A percentile compares a stretch with the other conserved stretches of the same genome.
Conservation (phyloP, 1,139 yeast genomes). For the Yamadazyma diddensiae region DNA sequence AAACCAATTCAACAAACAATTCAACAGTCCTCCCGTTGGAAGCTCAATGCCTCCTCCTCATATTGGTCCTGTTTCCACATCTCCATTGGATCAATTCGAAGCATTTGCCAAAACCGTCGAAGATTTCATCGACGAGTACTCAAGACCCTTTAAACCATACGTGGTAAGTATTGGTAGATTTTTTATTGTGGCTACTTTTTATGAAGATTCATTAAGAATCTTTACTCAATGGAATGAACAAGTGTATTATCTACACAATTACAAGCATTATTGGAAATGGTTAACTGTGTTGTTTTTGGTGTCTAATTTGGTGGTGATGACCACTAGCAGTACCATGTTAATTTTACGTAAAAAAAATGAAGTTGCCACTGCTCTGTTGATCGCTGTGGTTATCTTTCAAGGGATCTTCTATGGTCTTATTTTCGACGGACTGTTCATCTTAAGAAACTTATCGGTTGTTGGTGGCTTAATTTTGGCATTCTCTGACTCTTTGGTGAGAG, state of each 20-base stretch:
- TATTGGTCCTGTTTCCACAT: slow-evolving; percentile 8
- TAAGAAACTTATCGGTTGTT: slow-evolving; percentile 84
- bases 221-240: slow-evolving; percentile 90
- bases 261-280: slow-evolving; percentile 77
- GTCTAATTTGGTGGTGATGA: slow-evolving; percentile 67
- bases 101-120: slow-evolving; percentile 44
- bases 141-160: slow-evolving; percentile 60
- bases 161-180: slow-evolving; percentile 87
- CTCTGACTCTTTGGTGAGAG: slow-evolving; percentile 84
- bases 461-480: slow-evolving; percentile 92
- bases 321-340: slow-evolving; percentile 67
- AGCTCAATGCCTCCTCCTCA: slow-evolving; percentile 16
- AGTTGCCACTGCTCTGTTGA: slow-evolving; percentile 68
- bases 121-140: slow-evolving; percentile 43
- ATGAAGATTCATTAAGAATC: slow-evolving; percentile 86
- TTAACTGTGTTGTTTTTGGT: slow-evolving; percentile 70
- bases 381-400: slow-evolving; percentile 75
- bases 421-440: slow-evolving; percentile 75
- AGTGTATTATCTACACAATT: slow-evolving; percentile 76
- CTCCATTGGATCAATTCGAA: slow-evolving; percentile 44
- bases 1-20: slow-evolving; percentile 30
- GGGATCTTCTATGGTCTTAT: slow-evolving; percentile 88
- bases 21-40: slow-evolving; percentile 14
- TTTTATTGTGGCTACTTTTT: slow-evolving; percentile 89
- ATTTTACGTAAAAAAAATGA: slow-evolving; percentile 69